Evolutionary conservation across 2,329 filamentous ascomycete genomes (phyloP).

Genomic region (Talaromyces sp.): DNA sequence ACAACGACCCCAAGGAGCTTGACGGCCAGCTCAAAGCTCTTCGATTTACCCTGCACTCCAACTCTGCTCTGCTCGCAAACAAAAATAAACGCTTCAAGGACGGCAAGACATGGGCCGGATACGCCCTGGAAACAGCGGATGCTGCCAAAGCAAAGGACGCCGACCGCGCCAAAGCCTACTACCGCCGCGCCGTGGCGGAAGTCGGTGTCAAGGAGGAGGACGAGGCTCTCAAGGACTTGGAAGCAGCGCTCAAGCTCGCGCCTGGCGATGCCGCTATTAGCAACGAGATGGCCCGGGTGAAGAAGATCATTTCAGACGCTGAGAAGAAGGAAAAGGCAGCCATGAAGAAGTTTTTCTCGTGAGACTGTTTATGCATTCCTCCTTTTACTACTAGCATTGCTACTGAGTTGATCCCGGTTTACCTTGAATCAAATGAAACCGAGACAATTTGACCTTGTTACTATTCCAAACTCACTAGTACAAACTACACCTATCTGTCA

Average conservation of each 20-base stretch:
- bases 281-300: constrained; percentile 71
- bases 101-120: constrained; percentile 63
- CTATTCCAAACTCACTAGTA: neutral
- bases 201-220: constrained; percentile 80
- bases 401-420: neutral
- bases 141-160: constrained; percentile 59
- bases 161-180: constrained; percentile 86
- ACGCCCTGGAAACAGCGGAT: constrained; percentile 62
- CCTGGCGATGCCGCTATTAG: constrained; percentile 70
- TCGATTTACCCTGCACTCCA: constrained; percentile 82
- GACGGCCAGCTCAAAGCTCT: constrained; percentile 64
- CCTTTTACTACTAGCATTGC: neutral
- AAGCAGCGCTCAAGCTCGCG: constrained; percentile 67
- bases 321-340: constrained; percentile 86
- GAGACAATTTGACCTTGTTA: neutral
- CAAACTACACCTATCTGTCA: neutral
- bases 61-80: constrained; percentile 77
- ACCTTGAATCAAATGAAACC: neutral
- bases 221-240: constrained; percentile 66
- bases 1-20: constrained; percentile 65
- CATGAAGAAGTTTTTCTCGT: constrained; percentile 82
- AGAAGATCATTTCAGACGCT: constrained; percentile 67
- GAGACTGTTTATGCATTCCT: neutral
- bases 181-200: constrained; percentile 72
- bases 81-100: constrained; percentile 72